Evolutionary conservation across 805 yeast species (phyloP), one percentile per base, ranked within the genome.

Genomic region (Maudiozyma saulgeensis): DNA sequence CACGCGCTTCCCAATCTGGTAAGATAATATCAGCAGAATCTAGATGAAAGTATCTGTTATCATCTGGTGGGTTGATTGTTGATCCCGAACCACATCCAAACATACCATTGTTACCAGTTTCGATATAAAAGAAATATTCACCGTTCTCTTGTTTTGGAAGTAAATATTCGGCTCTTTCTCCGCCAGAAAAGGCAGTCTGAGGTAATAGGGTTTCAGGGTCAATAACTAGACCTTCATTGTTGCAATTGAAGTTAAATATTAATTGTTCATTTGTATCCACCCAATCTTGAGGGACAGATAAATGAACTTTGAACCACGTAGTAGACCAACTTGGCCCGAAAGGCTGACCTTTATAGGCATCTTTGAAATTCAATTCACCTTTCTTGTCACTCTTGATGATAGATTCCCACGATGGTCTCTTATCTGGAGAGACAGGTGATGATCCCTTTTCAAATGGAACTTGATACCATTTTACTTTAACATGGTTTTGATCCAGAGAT

Each of bases 291-390:
- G 96, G 96, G 5, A 91, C 70, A n/a, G 71, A 69, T 50, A 87
- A 67, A 13, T 74, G 68, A 19, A 91, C 69, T 56, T 80, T 77
- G 68, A 93, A 88, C 99, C 99, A 91, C 55, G 88, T 95, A 1
- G 98, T 85, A 51, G 91, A 83, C 99, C 99, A 91, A 13, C 95
- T 84, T 3, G 99, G 99, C 0, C 98, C 97, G 64, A 86, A 88
- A 8, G 73, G 68, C 56, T 86, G 82, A 21, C 93, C 95, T 55
- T 80, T 81, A 13, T 67, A 64, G n/a, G 87, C 83, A 23, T 72
- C 69, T 55, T 74, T 69, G 74, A 53, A 87, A 77, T 49, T 79
- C 32, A 63, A 42, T 45, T 58, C 50, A 23, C 60, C 61, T 3
- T 52, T 50, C 25, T 47, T 44, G 44, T 61, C 68, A 15, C 48